Percentiles rank a stretch among this genome's conserved stretches.
phyloP scores from a whole-genome alignment of 192 early-diverging fungal species.

The Backusella tuberculispora region DNA sequence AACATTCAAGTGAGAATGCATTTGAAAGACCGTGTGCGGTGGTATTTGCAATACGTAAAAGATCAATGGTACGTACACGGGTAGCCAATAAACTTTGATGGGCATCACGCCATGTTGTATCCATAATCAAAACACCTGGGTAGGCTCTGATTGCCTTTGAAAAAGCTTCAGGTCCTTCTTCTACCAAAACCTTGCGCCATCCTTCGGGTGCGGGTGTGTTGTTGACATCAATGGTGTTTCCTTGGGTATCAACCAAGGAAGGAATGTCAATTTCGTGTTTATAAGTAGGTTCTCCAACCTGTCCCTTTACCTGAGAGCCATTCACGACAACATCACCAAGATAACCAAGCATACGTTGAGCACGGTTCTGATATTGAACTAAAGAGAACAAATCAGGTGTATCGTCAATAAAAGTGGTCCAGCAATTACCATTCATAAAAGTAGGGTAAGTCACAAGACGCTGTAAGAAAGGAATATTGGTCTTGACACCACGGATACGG shows the following conservation, averaged over 20 bases:
- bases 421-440: conserved; percentile 81
- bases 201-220: conserved; percentile 64
- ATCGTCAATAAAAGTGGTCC: conserved; percentile 99
- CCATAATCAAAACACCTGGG: conserved; percentile 88
- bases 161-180: conserved; percentile 89
- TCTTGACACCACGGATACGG: conserved; percentile 95
- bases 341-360: conserved; percentile 85
- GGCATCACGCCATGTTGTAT: conserved; percentile 96
- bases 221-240: conserved; percentile 55
- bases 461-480: conserved; percentile 93
- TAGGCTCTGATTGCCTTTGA: conserved; percentile 87
- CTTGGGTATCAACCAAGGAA: conserved; percentile 47
- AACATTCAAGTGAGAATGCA: conserved; percentile 91
- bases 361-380: conserved; percentile 79
- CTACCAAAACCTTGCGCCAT: conserved; percentile 86
- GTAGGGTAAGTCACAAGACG: conserved; percentile 80
- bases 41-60: conserved; percentile 81
- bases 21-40: conserved; percentile 87
- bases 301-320: conserved; percentile 88
- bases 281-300: conserved; percentile 73
- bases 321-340: conserved; percentile 92
- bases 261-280: conserved; percentile 71
- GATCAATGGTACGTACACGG: conserved; percentile 87
- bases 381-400: conserved; percentile 86
- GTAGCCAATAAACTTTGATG: conserved; percentile 96